phyloP scores from a whole-genome alignment of 2,329 filamentous ascomycete genomes.

The Eutypella sp. region DNA sequence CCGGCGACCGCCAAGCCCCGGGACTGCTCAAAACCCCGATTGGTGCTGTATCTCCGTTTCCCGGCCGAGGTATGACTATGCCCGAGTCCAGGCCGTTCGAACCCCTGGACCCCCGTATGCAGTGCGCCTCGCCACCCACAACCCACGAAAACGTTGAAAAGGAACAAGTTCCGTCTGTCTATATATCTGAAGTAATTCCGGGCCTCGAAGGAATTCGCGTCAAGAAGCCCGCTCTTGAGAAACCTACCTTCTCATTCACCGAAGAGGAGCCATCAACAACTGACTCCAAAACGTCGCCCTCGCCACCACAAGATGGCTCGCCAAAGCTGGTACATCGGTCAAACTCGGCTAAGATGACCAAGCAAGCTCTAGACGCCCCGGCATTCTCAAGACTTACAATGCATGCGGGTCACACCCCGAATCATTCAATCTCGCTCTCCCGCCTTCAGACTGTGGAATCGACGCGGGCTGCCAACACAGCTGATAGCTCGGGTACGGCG shows the following conservation, averaged over 20 bases:
- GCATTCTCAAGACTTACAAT: constrained; percentile 51
- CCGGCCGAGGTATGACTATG: constrained; percentile 22
- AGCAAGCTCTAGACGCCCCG: constrained; percentile 41
- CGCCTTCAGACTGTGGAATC: constrained; percentile 40
- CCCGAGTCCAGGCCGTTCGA: constrained; percentile 33
- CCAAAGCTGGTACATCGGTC: constrained; percentile 16
- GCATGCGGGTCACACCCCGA: constrained; percentile 60
- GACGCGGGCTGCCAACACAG: constrained; percentile 34
- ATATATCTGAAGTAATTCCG: constrained; percentile 53
- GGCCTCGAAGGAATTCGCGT: constrained; percentile 56
- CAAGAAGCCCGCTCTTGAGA: constrained; percentile 48
- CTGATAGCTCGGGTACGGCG: constrained; percentile 34
- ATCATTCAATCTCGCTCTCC: constrained; percentile 49
- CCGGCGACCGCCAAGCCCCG: constrained; percentile 9
- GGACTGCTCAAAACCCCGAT: constrained; percentile 13
- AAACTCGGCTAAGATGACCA: constrained; percentile 37
- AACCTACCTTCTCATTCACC: constrained; percentile 46
- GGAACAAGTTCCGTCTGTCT: constrained; percentile 43
- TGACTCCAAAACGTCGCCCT: constrained; percentile 23
- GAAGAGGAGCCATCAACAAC: constrained; percentile 23
- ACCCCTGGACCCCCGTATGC: constrained; percentile 41
- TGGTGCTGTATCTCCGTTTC: constrained; percentile 15
- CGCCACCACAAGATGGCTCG: constrained; percentile 24
- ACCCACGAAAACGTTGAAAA: constrained; percentile 18
- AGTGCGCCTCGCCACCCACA: constrained; percentile 29